phyloP scores from a whole-genome alignment of 768 basidiomycete species.

The Chalciporus piperatus region DNA sequence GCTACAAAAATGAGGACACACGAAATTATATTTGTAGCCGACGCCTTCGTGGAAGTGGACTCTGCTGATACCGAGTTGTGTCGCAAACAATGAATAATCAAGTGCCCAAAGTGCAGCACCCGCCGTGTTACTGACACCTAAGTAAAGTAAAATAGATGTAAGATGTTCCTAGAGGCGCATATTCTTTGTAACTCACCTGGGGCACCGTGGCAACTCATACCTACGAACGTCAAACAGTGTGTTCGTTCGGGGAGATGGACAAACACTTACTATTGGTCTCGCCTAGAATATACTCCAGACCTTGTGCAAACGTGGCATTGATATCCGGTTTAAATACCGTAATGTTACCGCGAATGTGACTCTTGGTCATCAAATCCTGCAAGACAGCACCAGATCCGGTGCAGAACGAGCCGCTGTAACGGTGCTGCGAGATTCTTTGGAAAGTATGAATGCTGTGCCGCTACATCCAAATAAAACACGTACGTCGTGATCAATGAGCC shows the following conservation, averaged over 20 bases:
- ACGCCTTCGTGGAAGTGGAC: constrained; percentile 66
- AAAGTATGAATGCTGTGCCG: background rate
- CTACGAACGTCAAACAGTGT: constrained; percentile 4
- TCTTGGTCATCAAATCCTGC: constrained; percentile 66
- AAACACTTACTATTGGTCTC: constrained; percentile 55
- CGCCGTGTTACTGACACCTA: constrained; percentile 65
- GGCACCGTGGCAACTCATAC: constrained; percentile 39
- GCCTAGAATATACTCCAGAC: constrained; percentile 59
- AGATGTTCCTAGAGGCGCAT: background rate
- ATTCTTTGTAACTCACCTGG: constrained; percentile 14
- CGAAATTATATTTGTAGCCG: constrained; percentile 56
- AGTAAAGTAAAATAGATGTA: constrained; percentile 9
- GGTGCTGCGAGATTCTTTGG: constrained; percentile 40
- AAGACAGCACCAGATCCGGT: constrained; percentile 50
- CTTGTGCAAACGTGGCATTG: constrained; percentile 40
- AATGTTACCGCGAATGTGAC: constrained; percentile 55
- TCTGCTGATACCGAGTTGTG: constrained; percentile 51
- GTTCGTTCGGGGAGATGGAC: constrained; percentile 15
- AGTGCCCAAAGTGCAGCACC: constrained; percentile 68
- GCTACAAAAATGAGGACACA: too few species aligned
- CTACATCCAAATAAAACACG: constrained; percentile 14
- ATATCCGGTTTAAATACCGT: constrained; percentile 53
- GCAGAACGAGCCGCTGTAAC: constrained; percentile 61
- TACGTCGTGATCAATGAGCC: constrained; percentile 55
- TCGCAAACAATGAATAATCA: constrained; percentile 62